Conservation (phyloP, 2,329 filamentous ascomycete species). For the Fusarium sp. region DNA sequence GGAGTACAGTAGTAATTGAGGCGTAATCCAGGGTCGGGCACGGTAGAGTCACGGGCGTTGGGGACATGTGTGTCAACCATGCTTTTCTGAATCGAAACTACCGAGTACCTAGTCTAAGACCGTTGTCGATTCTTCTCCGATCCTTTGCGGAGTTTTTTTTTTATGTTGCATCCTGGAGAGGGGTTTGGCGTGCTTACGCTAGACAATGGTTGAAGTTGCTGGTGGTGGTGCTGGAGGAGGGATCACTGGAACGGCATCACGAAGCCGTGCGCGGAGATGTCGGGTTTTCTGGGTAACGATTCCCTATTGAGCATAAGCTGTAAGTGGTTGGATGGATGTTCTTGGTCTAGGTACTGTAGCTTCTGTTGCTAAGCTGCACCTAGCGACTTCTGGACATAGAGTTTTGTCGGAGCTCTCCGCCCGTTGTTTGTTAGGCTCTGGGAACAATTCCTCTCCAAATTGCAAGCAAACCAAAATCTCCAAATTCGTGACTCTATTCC, state of each 20-base stretch:
- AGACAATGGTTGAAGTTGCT: neutral
- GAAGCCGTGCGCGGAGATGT: slow-evolving; percentile 6
- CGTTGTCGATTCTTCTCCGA: slow-evolving; percentile 29
- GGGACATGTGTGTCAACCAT: neutral
- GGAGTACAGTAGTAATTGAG: neutral
- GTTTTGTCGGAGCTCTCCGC: slow-evolving; percentile 36
- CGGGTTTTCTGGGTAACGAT: neutral
- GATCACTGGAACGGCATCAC: slow-evolving; percentile 19
- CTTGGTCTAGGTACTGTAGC: slow-evolving; percentile 12
- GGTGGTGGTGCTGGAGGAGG: slow-evolving; percentile 8
- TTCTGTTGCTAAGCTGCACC: slow-evolving; percentile 5
- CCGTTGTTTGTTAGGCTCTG: neutral
- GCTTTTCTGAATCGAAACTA: neutral
- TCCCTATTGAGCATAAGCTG: neutral
- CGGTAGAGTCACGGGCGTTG: slow-evolving; percentile 23
- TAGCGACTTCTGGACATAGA: slow-evolving; percentile 10
- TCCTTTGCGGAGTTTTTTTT: slow-evolving; percentile 28
- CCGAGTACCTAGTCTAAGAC: neutral
- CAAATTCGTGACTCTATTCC: slow-evolving; percentile 10
- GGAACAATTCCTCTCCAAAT: neutral
- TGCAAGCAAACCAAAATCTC: slow-evolving; percentile 14
- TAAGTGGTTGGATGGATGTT: slow-evolving; percentile 3
- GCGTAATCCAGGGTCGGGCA: slow-evolving; percentile 18
- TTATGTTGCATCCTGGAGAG: slow-evolving; percentile 37
- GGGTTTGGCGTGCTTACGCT: slow-evolving; percentile 32